These are phyloP conservation scores for Nicotiana tabacum DNA, from an alignment of 257 asterid species.

Conservation along the genomic window DNA sequence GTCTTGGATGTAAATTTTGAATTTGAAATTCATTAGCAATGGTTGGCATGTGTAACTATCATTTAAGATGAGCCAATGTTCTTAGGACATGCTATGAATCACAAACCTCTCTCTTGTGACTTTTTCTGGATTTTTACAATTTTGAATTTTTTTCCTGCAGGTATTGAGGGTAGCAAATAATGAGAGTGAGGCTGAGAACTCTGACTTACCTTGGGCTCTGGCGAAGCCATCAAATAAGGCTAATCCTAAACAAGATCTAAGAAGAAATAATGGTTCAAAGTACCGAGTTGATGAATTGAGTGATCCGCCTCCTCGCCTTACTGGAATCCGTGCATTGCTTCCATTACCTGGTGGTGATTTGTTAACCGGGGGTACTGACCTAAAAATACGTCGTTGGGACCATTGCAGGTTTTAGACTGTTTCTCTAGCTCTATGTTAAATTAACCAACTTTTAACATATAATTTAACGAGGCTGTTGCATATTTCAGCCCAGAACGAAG, in stretches of 20 bases:
- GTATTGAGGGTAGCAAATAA: constrained; percentile 67
- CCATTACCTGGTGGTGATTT: constrained; percentile 99
- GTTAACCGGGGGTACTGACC: constrained; percentile 93
- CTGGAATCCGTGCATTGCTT: constrained; percentile 96
- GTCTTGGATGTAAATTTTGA: constrained; percentile 1
- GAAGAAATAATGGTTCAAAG: constrained; percentile 56
- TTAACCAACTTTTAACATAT: constrained; percentile 2
- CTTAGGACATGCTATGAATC: background rate
- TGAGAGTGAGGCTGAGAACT: constrained; percentile 60
- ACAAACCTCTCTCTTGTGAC: background rate
- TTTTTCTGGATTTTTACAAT: background rate
- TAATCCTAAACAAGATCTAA: constrained; percentile 53
- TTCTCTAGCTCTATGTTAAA: background rate
- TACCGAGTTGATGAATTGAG: constrained; percentile 83
- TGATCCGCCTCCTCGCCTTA: constrained; percentile 70
- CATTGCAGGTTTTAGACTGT: constrained; percentile 61
- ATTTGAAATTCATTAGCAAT: background rate
- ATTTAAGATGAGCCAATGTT: background rate
- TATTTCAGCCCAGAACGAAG: constrained; percentile 85
- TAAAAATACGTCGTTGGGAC: constrained; percentile 96
- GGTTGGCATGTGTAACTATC: background rate
- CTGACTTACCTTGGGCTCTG: constrained; percentile 78
- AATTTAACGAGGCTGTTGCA: background rate
- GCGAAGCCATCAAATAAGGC: constrained; percentile 59
- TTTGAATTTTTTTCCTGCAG: constrained; percentile 33